These are phyloP conservation scores for Eremochloa ophiuroides DNA, from an alignment of 176 grass and related monocot species.

Conservation along the genomic window DNA sequence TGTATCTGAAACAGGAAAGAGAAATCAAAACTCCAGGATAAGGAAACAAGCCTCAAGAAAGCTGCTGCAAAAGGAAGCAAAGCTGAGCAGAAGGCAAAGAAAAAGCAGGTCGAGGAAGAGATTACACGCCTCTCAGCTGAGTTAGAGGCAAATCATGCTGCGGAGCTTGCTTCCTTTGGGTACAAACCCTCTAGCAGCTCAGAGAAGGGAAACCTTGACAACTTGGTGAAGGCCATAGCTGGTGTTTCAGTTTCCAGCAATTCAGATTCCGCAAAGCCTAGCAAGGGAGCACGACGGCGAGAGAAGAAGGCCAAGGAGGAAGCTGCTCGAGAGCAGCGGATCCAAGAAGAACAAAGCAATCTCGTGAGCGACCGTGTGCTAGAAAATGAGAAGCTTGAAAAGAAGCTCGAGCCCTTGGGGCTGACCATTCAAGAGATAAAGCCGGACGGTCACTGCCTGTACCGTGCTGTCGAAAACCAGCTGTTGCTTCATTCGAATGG, in stretches of 20 bases:
- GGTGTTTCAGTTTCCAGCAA: conserved; percentile 55
- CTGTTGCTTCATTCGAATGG: conserved; percentile 48
- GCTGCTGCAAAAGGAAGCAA: conserved; percentile 95
- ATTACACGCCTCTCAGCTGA: conserved; percentile 53
- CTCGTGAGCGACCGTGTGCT: conserved; percentile 73
- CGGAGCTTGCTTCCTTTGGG: conserved; percentile 75
- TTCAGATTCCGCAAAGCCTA: conserved; percentile 55
- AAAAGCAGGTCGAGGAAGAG: conserved; percentile 93
- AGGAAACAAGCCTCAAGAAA: conserved; percentile 88
- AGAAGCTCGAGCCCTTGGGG: conserved; percentile 70
- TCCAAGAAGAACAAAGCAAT: conserved; percentile 90
- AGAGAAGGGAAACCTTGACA: conserved; percentile 65
- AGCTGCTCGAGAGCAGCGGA: conserved; percentile 87
- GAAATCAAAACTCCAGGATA: conserved; percentile 80
- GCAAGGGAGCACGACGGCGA: conserved; percentile 53
- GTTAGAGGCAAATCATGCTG: conserved; percentile 70
- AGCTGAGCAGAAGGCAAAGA: conserved; percentile 95
- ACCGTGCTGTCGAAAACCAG: conserved; percentile 90
- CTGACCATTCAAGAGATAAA: conserved; percentile 83
- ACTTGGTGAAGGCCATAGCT: conserved; percentile 84
- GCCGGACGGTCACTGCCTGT: conserved; percentile 93
- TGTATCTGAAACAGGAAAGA: conserved; percentile 60
- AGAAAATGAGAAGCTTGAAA: conserved; percentile 72
- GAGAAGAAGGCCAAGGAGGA: conserved; percentile 91
- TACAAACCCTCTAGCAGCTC: conserved; percentile 46